Evolutionary conservation across 345 rosid species (phyloP), one percentile per base, ranked within the genome.

Genomic region (Linum lewisii): DNA sequence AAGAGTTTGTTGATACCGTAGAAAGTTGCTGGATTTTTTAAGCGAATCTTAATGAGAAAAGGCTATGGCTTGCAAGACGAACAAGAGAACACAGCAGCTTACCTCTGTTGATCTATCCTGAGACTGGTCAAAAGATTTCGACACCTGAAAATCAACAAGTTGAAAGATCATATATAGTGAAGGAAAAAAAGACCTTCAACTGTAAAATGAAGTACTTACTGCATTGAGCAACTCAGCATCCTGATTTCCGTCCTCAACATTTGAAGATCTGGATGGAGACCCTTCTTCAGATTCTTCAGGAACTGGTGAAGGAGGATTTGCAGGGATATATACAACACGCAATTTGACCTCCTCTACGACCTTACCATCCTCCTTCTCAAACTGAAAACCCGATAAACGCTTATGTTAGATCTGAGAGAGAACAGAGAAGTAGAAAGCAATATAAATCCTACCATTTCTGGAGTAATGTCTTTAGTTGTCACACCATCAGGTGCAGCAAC

Each of bases 241-340:
- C 54, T 66, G 75, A 70, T 66, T 64, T 24, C 80, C 91, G 60
- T 77, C 71, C 51, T 81, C 96, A 54, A 54, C 76, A 18, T 54
- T 60, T 36, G 92, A 83, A 55, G 78, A 70, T 53, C 72, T 77
- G 1, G 97, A 91, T 56, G 94, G 80, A 57, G 78, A 72, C 59
- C 82, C 96, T 83, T 91, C 98, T 57, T 91, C 98, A 66, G 96
- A 73, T 58, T 85, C 96, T 77, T 88, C 98, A 0, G 96, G 88
- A 53, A 91, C 95, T 52, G 96, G 90, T 1, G 90, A 88, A 10
- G 95, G 96, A 5, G 88, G 98, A 69, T 88, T 86, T 9, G 87
- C 90, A 23, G 88, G 90, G 64, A 86, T 77, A 72, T 86, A 91
- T 37, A 79, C 70, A 36, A 91, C 95, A 63, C 87, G 80, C 73